Percentiles rank a stretch among this genome's conserved stretches.
Conservation (phyloP, 2,329 filamentous ascomycete genomes). For the Sporothrix dimorphospora region DNA sequence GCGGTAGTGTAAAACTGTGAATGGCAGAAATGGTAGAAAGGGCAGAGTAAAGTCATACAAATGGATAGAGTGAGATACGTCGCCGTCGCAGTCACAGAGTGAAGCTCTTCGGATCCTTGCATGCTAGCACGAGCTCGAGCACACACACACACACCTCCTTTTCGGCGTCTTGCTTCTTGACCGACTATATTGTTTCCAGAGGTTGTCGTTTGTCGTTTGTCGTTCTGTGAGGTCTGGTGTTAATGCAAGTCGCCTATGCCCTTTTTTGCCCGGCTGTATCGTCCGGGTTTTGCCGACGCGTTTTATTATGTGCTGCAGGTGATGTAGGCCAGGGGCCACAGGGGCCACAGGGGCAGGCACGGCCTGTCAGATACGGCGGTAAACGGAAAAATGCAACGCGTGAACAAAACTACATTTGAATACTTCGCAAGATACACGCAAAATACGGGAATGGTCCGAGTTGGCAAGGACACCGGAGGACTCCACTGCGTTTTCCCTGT, state of each 20-base stretch:
- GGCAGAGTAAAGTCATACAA: neutral
- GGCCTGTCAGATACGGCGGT: neutral
- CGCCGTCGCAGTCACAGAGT: neutral
- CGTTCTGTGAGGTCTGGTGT: neutral
- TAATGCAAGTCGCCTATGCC: neutral
- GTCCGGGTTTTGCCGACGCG: constrained; percentile 21
- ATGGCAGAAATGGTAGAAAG: neutral
- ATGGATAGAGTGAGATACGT: no score
- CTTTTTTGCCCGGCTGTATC: neutral
- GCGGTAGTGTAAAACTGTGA: neutral
- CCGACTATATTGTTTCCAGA: constrained; percentile 7
- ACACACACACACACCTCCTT: constrained; percentile 1
- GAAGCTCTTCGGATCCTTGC: neutral
- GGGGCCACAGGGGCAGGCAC: neutral
- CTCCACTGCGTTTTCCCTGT: neutral
- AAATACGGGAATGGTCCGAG: constrained; percentile 9
- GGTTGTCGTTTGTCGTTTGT: neutral
- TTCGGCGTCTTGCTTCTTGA: constrained; percentile 15
- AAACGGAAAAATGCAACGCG: neutral
- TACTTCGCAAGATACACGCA: neutral
- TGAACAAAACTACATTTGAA: neutral
- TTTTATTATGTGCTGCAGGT: neutral
- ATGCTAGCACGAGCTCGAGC: neutral
- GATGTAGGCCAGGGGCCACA: neutral
- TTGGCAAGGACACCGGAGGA: neutral